These are phyloP conservation scores for Termitomyces sp. DNA, from an alignment of 768 basidiomycete genomes.

Conservation along the genomic window DNA sequence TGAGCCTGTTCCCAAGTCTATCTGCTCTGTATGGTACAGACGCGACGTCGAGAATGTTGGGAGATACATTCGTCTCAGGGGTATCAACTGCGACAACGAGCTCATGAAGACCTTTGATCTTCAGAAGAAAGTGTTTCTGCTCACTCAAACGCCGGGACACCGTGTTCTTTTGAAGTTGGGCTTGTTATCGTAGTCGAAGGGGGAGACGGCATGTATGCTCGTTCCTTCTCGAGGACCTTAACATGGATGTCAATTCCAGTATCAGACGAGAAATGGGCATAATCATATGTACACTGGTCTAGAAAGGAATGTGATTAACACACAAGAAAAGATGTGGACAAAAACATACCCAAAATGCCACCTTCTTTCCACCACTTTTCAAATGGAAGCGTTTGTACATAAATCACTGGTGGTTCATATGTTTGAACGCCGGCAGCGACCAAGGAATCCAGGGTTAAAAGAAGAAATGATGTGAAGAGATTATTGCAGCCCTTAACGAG, in stretches of 20 bases:
- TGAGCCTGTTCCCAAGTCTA: slow-evolving; percentile 4
- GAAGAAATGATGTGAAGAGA: slow-evolving; percentile 6
- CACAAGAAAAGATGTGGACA: not conserved
- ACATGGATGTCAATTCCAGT: slow-evolving; percentile 11
- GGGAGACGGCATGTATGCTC: slow-evolving; percentile 11
- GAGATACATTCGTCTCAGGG: slow-evolving; percentile 6
- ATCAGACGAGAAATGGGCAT: slow-evolving; percentile 16
- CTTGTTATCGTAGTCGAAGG: slow-evolving; percentile 14
- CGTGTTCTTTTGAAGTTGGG: slow-evolving; percentile 10
- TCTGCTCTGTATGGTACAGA: slow-evolving; percentile 12
- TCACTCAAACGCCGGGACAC: slow-evolving; percentile 10
- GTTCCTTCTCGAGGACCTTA: slow-evolving; percentile 6
- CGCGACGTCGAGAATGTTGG: slow-evolving; percentile 16
- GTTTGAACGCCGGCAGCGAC: slow-evolving; percentile 9
- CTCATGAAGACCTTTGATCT: slow-evolving; percentile 14
- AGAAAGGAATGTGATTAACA: not conserved
- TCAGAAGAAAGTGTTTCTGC: slow-evolving; percentile 12
- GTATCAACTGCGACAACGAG: slow-evolving; percentile 17
- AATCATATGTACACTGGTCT: slow-evolving; percentile 14
- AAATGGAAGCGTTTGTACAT: slow-evolving; percentile 8
- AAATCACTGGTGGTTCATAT: slow-evolving; percentile 9
- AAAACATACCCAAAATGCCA: slow-evolving; percentile 11
- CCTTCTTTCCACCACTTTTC: slow-evolving; percentile 10
- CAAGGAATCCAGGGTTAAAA: slow-evolving; percentile 6
- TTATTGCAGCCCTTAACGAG: not conserved